Evolutionary conservation across 192 early-diverging fungal species (phyloP).

Genomic region (Coemansia sp.): DNA sequence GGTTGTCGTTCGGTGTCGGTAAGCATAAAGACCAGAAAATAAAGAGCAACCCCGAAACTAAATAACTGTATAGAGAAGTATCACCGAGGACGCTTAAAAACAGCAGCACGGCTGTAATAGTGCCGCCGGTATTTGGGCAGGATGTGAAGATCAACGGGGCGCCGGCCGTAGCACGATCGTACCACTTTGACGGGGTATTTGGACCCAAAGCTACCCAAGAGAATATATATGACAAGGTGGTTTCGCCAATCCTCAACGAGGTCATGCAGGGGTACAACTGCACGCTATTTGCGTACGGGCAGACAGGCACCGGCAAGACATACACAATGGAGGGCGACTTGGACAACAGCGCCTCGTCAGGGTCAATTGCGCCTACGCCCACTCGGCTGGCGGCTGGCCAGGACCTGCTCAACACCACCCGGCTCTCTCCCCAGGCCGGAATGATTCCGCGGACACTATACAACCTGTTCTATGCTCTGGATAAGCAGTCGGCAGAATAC

Average conservation of each 20-base stretch:
- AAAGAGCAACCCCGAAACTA: background rate
- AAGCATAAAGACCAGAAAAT: constrained; percentile 8
- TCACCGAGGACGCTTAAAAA: background rate
- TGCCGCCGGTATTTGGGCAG: constrained; percentile 55
- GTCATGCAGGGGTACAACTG: constrained; percentile 74
- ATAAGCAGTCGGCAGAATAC: constrained; percentile 68
- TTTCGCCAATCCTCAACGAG: constrained; percentile 79
- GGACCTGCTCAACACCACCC: constrained; percentile 8
- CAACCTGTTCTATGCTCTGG: constrained; percentile 72
- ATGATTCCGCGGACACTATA: constrained; percentile 88
- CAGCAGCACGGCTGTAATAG: constrained; percentile 51
- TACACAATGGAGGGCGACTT: constrained; percentile 95
- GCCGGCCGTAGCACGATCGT: constrained; percentile 61
- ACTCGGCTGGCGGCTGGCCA: background rate
- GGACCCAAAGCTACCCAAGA: constrained; percentile 72
- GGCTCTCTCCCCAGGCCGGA: constrained; percentile 60
- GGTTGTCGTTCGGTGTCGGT: constrained; percentile 77
- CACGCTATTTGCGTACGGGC: constrained; percentile 81
- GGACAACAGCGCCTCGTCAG: constrained; percentile 13
- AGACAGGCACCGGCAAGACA: constrained; percentile 96
- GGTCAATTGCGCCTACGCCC: constrained; percentile 4
- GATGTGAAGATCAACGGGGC: constrained; percentile 60
- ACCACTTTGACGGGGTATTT: constrained; percentile 91
- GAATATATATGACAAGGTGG: constrained; percentile 74
- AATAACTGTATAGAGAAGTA: constrained; percentile 20